These are phyloP conservation scores for Mycena venus DNA, from an alignment of 768 basidiomycete genomes.

Conservation along the genomic window DNA sequence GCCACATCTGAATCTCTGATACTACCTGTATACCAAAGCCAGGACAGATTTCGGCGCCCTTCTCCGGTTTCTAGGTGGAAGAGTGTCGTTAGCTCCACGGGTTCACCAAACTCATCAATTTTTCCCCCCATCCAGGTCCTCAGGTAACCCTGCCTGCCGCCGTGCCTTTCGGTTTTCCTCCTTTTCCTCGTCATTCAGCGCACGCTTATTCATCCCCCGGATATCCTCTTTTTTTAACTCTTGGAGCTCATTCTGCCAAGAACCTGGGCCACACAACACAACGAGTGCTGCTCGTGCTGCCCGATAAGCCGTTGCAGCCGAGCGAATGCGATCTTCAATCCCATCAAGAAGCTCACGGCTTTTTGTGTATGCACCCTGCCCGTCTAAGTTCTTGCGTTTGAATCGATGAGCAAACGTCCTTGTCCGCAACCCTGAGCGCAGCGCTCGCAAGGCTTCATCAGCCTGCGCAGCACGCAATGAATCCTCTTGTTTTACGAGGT, in stretches of 20 bases:
- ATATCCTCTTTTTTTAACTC: slow-evolving; percentile 19
- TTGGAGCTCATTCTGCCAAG: slow-evolving; percentile 12
- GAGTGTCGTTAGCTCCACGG: background rate
- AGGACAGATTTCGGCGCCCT: no score
- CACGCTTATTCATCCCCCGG: slow-evolving; percentile 22
- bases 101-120: background rate
- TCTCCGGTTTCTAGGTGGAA: no score
- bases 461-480: slow-evolving; percentile 35
- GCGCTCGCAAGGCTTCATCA: slow-evolving; percentile 25
- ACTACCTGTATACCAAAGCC: no score
- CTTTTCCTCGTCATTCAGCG: slow-evolving; percentile 35
- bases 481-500: slow-evolving; percentile 33
- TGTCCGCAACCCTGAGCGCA: slow-evolving; percentile 33
- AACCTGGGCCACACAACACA: slow-evolving; percentile 23
- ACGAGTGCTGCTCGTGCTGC: slow-evolving; percentile 18
- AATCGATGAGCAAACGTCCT: slow-evolving; percentile 30
- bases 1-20: no score
- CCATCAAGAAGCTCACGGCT: slow-evolving; percentile 22
- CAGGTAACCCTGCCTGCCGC: slow-evolving; percentile 15
- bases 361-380: slow-evolving; percentile 34
- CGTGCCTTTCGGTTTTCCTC: slow-evolving; percentile 21
- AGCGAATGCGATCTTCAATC: slow-evolving; percentile 20
- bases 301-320: slow-evolving; percentile 6
- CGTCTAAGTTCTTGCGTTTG: slow-evolving; percentile 26
- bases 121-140: background rate